Evolutionary conservation across 352 stramenopile genomes (phyloP).

Genomic region (Globisporangium iwayamae): DNA sequence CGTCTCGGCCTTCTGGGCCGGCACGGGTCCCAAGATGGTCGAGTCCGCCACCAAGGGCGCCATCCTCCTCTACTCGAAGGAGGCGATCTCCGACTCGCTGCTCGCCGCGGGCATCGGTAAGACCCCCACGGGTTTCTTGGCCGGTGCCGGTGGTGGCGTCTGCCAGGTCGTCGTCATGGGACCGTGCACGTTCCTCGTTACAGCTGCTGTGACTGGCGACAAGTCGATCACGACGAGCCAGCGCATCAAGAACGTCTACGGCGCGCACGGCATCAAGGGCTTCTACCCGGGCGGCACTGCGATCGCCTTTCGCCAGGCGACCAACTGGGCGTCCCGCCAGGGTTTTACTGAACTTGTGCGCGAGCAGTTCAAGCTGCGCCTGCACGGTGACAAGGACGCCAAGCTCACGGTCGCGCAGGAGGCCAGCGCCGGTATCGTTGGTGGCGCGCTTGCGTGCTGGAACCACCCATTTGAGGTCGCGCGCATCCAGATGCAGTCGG

Average conservation of each 20-base stretch:
- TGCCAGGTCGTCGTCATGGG: constrained; percentile 90
- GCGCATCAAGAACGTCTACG: constrained; percentile 82
- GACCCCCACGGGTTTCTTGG: constrained; percentile 70
- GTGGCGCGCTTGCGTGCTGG: constrained; percentile 85
- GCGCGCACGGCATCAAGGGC: constrained; percentile 80
- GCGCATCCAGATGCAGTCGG: constrained; percentile 91
- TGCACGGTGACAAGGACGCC: constrained; percentile 79
- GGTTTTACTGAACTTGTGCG: constrained; percentile 90
- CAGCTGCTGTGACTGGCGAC: constrained; percentile 86
- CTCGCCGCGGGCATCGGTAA: constrained; percentile 63
- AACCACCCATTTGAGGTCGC: constrained; percentile 92
- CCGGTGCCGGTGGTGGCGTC: constrained; percentile 79
- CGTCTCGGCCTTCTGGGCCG: constrained; percentile 83
- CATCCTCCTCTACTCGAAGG: constrained; percentile 89
- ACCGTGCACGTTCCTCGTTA: constrained; percentile 90
- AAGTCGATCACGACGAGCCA: constrained; percentile 85
- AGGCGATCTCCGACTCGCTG: constrained; percentile 82
- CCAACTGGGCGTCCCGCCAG: constrained; percentile 89
- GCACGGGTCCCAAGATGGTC: constrained; percentile 90
- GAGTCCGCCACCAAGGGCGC: constrained; percentile 88
- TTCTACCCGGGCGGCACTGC: constrained; percentile 90
- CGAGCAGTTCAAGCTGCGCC: constrained; percentile 76
- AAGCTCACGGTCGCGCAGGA: constrained; percentile 89
- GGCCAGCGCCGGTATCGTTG: constrained; percentile 80
- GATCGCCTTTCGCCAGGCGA: constrained; percentile 90